Evolutionary conservation across 371 early-diverging fungal species (phyloP).

Genomic region (Mucor sp.): DNA sequence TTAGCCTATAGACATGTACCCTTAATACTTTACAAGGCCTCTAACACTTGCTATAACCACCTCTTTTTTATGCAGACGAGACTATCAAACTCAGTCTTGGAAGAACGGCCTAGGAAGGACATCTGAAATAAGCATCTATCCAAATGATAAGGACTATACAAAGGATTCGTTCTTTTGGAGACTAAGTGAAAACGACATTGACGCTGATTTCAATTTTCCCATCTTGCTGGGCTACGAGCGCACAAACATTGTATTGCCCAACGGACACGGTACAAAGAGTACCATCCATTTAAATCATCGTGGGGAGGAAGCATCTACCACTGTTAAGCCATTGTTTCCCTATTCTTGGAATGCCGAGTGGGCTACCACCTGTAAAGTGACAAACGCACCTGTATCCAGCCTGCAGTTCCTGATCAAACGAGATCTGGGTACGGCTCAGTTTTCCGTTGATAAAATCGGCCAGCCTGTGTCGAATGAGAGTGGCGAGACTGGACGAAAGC

Average conservation of each 20-base stretch:
- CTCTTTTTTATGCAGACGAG: constrained; percentile 15
- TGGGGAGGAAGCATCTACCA: constrained; percentile 57
- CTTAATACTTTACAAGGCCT: not conserved
- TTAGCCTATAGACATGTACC: not conserved
- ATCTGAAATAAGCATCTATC: constrained; percentile 62
- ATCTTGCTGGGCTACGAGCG: constrained; percentile 69
- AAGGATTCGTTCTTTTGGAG: constrained; percentile 69
- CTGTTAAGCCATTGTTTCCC: constrained; percentile 60
- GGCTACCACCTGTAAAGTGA: constrained; percentile 52
- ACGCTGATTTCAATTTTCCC: constrained; percentile 62
- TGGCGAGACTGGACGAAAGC: constrained; percentile 46
- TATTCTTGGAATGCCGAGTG: constrained; percentile 67
- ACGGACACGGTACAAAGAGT: constrained; percentile 19
- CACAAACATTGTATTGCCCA: constrained; percentile 43
- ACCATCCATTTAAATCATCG: constrained; percentile 57
- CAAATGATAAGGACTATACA: constrained; percentile 49
- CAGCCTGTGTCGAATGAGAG: constrained; percentile 42
- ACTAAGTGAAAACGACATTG: constrained; percentile 52
- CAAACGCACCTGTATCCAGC: constrained; percentile 50
- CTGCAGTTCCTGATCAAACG: constrained; percentile 62
- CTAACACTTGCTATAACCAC: not conserved
- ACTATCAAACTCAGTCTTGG: constrained; percentile 55
- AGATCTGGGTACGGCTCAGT: constrained; percentile 41
- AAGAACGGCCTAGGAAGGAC: constrained; percentile 75
- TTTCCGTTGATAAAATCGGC: constrained; percentile 45